Base-by-base conservation (phyloP, 2,329 filamentous ascomycete genomes). In the Colletotrichum sublineola region DNA sequence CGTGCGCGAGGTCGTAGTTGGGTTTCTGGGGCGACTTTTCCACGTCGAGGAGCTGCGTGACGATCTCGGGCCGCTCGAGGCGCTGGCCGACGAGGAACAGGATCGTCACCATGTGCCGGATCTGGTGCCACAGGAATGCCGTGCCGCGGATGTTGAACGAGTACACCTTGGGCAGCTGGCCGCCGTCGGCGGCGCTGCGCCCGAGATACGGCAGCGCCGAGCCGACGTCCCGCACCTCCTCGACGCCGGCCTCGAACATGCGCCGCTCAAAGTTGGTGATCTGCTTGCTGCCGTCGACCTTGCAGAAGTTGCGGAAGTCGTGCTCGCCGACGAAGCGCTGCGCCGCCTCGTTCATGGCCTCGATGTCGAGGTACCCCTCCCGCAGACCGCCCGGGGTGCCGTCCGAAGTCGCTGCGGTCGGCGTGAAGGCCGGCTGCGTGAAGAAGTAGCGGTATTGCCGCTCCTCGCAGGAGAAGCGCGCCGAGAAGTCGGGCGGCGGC, bases 111-210 rank as follows among this genome's bases (percentile, higher is more conserved):
- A 99, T 95, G 84, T 96, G 94, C 33, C 96, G 91, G 76, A 99
- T 97, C 84, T 99, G 96, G 83, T 99, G 96, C 96, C 96, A 99
- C 58, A 99, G 84, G 82, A 99, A 99, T 1, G 95, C 96, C 9
- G 93, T 95, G 29, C 96, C 96, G 76, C 95, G 91, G 52, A 99
- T 91, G 70, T 92, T 92, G 82, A 99, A 97, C 74, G 92, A 92
- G 84, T 97, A 98, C 18, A 98, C 88, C 78, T 94, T 93, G 8
- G 91, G 87, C 66, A 82, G 78, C 7, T 71, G 74, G 0, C 69
- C 76, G 8, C 48, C 73, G 5, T 71, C 69, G 2, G 36, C 73
- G 44, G 68, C 44, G 4, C 77, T 66, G 69, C 78, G 48, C 67
- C 76, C 82, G 3, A 93, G 82, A 77, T 90, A 92, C 0, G 87